phyloP scores from a whole-genome alignment of 2,329 filamentous ascomycete species.

The Keithomyces neogunnii region DNA sequence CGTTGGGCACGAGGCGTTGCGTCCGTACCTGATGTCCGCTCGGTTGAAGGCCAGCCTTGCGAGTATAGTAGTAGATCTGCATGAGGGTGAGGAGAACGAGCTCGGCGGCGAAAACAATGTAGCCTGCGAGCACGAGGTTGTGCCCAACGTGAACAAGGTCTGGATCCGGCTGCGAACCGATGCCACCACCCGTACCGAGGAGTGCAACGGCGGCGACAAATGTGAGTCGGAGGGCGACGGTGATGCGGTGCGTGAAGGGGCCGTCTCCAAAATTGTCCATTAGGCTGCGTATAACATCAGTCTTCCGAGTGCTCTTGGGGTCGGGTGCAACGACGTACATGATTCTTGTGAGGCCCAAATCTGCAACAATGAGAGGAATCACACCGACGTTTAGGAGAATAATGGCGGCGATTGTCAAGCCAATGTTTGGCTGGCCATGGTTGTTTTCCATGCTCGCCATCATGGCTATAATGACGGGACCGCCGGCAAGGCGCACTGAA shows the following conservation, averaged over 20 bases:
- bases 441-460: conserved; percentile 9
- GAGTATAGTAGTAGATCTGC: conserved; percentile 10
- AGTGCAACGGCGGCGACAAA: conserved; percentile 11
- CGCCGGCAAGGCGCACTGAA: conserved; percentile 19
- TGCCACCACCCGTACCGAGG: conserved; percentile 13
- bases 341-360: conserved; percentile 17
- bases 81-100: conserved; percentile 10
- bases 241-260: conserved; percentile 11
- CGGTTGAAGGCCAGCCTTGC: conserved; percentile 7
- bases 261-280: conserved; percentile 15
- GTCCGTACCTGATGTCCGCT: conserved; percentile 11
- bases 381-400: conserved; percentile 21
- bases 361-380: conserved; percentile 17
- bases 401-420: conserved; percentile 16
- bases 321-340: conserved; percentile 11
- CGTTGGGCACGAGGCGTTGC: not conserved
- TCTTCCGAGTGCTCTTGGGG: not conserved
- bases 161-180: conserved; percentile 6
- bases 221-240: conserved; percentile 9
- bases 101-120: conserved; percentile 13
- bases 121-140: conserved; percentile 13
- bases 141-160: conserved; percentile 4
- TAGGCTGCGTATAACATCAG: conserved; percentile 7
- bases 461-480: conserved; percentile 17
- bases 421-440: conserved; percentile 1